A percentile compares a stretch with the other conserved stretches of the same genome.
Conservation (phyloP, 163 green algal species). For the Scenedesmus sp. region DNA sequence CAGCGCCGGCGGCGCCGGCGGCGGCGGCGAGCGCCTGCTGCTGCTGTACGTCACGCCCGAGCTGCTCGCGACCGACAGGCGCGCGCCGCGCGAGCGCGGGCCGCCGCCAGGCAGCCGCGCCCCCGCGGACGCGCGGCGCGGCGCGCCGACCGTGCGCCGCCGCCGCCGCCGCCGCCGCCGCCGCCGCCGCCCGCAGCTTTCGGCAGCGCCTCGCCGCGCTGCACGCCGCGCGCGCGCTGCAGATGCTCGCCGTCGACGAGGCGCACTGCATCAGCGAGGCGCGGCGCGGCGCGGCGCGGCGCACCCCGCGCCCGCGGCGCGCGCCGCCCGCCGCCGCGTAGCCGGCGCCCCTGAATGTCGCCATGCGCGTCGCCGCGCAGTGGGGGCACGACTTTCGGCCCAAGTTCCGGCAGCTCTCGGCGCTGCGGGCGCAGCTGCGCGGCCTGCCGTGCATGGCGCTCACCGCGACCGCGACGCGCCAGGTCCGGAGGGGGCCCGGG, state of each 20-base stretch:
- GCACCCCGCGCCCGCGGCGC: no score
- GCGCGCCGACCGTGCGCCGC: no score
- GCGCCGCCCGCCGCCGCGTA: no score
- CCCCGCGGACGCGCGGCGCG: no score
- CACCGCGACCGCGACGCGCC: conserved; percentile 62
- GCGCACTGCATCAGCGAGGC: conserved; percentile 82
- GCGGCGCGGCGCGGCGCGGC: no score
- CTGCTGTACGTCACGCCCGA: conserved; percentile 84
- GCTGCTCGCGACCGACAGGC: conserved; percentile 60
- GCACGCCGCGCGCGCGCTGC: conserved; percentile 43
- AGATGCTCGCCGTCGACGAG: conserved; percentile 78
- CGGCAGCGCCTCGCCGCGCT: conserved; percentile 49
- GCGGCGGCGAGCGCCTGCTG: background rate
- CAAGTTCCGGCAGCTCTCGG: conserved; percentile 68
- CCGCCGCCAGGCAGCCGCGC: background rate
- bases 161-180: no score
- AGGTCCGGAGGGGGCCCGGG: no score
- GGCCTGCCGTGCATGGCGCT: conserved; percentile 79
- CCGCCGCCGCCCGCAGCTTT: conserved; percentile 53
- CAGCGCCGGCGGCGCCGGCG: background rate
- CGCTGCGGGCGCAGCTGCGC: conserved; percentile 56
- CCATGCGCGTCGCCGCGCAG: background rate
- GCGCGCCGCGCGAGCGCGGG: background rate
- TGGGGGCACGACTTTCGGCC: conserved; percentile 84
- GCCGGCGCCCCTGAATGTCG: no score